A percentile compares a stretch with the other conserved stretches of the same genome.
Conservation (phyloP, 768 basidiomycete genomes). For the Pisolithus orientalis region DNA sequence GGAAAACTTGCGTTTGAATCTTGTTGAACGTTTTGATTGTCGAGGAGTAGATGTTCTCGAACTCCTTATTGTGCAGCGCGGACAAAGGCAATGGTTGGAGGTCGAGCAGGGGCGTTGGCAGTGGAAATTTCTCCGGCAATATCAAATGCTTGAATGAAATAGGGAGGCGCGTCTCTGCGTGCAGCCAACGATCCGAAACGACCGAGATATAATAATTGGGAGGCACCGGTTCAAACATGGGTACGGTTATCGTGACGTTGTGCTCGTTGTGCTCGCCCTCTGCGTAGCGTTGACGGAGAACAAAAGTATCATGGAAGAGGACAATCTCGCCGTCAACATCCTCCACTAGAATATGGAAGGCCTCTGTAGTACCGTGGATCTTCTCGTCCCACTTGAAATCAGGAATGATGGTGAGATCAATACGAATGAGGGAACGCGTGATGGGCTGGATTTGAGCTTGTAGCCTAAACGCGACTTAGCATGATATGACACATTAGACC, state of each 20-base stretch:
- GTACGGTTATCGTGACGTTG: conserved; percentile 89
- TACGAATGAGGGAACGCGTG: conserved; percentile 84
- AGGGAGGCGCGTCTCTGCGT: conserved; percentile 89
- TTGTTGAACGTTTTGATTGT: conserved; percentile 91
- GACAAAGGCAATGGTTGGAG: conserved; percentile 86
- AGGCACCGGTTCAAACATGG: conserved; percentile 95
- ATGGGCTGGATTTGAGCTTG: conserved; percentile 97
- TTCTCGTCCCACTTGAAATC: conserved; percentile 99
- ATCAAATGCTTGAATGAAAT: conserved; percentile 98
- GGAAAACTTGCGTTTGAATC: conserved; percentile 99
- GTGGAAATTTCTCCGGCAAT: conserved; percentile 94
- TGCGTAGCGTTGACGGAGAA: conserved; percentile 86
- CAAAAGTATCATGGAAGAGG: conserved; percentile 90
- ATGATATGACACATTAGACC: not conserved
- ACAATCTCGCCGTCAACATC: conserved; percentile 97
- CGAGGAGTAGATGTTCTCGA: conserved; percentile 77
- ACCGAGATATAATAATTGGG: conserved; percentile 98
- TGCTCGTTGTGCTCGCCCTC: conserved; percentile 97
- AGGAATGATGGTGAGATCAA: conserved; percentile 92
- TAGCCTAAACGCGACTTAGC: conserved; percentile 39
- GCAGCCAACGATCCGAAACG: conserved; percentile 93
- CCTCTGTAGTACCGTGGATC: conserved; percentile 81
- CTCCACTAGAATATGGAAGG: conserved; percentile 91
- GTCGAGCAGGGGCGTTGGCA: conserved; percentile 87
- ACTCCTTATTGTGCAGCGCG: conserved; percentile 91